Evolutionary conservation across 2,329 filamentous ascomycete species (phyloP).

Genomic region (Aphanoascus verrucosus): DNA sequence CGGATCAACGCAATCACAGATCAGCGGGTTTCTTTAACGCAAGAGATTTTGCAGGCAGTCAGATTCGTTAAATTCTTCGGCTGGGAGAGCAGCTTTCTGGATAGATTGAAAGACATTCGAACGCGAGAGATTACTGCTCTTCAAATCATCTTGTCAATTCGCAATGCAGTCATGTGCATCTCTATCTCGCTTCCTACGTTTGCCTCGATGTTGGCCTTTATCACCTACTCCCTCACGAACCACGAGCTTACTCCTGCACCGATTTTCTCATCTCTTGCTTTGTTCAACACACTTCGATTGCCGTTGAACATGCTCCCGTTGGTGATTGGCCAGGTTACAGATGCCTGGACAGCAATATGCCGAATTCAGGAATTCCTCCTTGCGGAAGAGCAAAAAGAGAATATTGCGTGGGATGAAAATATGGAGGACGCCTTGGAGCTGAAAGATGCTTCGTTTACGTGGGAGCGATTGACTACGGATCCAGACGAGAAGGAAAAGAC

Average conservation of each 20-base stretch:
- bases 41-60: constrained; percentile 83
- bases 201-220: constrained; percentile 89
- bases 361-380: constrained; percentile 82
- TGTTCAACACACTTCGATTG: constrained; percentile 86
- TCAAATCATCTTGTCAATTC: constrained; percentile 68
- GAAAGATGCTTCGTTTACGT: constrained; percentile 67
- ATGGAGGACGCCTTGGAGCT: constrained; percentile 55
- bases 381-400: constrained; percentile 72
- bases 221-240: constrained; percentile 58
- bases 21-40: constrained; percentile 78
- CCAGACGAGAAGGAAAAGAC: constrained; percentile 14
- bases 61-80: constrained; percentile 95
- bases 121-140: constrained; percentile 70
- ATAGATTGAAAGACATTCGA: constrained; percentile 63
- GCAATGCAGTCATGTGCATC: constrained; percentile 74
- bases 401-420: constrained; percentile 47
- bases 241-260: constrained; percentile 61
- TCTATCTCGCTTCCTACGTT: constrained; percentile 82
- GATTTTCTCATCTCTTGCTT: constrained; percentile 82
- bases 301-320: constrained; percentile 82
- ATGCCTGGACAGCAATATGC: constrained; percentile 73
- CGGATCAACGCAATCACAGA: constrained; percentile 90
- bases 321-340: constrained; percentile 78
- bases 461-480: constrained; percentile 49
- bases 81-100: constrained; percentile 81